Base-by-base conservation (phyloP, 139 green algal genomes). In the Nannochloris sp. region DNA sequence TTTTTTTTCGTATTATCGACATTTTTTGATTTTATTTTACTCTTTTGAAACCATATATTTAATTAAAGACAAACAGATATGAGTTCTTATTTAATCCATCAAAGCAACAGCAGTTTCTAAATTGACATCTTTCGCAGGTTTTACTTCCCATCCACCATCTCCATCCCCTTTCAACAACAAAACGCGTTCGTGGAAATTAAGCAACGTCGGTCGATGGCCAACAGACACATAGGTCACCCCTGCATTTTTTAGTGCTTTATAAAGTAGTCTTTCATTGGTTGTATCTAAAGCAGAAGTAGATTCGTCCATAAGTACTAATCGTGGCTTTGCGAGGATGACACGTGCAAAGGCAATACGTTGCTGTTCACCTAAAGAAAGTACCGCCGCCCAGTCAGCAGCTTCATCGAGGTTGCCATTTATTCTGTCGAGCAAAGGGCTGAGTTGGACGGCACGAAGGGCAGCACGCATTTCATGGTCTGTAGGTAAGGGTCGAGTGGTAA, bases 321-420 rank as follows among this genome's bases (percentile, higher is more conserved):
- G 56, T 6, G 92, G 91, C 54, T 48, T 57, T 7, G 70, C 54
- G 0, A 77, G 73, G 25, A 83, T 27, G 19, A 68, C 46, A 1
- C 92, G 77, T 7, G 90, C 92, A 80, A 97, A 97, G 7, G 93
- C 93, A 15, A 99, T 75, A 9, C 93, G 83, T 83, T 98, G 93
- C 81, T 99, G 93, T 84, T 98, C 93, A 15, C 93, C 93, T 34
- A 99, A 69, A 1, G 88, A 97, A 45, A 98, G 73, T 10, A 83
- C 81, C 45, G 60, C 69, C 10, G 83, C 70, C 93, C 93, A 98
- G 57, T 98, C 92, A 1, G 82, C 79, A 9, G 83, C 66, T 1
- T 67, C 30, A 65, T 94, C 85, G 33, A 96, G 73, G 5, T 54
- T 51, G 45, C 68, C 55, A 31, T 42, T 57, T 2, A 79, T 32